These are phyloP conservation scores for Hortiboletus campestris DNA, from an alignment of 768 basidiomycete species.

Conservation along the genomic window DNA sequence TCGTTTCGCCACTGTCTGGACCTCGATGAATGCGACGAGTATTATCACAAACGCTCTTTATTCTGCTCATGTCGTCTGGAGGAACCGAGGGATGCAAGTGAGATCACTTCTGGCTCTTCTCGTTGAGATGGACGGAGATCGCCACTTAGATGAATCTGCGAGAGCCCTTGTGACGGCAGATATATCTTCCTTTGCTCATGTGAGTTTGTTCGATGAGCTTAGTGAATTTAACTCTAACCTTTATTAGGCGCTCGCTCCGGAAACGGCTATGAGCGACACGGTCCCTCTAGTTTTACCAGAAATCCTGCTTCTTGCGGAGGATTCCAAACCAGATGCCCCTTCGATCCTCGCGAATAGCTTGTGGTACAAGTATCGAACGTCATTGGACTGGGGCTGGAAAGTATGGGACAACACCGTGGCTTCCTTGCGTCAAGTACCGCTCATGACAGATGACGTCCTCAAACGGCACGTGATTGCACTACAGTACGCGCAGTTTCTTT, in stretches of 20 bases:
- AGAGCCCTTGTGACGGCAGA: constrained; percentile 63
- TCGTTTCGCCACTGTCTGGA: constrained; percentile 72
- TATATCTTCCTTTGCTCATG: constrained; percentile 59
- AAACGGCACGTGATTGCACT: constrained; percentile 53
- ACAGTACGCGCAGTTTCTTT: constrained; percentile 68
- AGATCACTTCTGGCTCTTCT: constrained; percentile 62
- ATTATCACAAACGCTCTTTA: constrained; percentile 59
- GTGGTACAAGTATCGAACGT: constrained; percentile 80
- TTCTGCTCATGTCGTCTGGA: constrained; percentile 60
- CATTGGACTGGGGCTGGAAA: constrained; percentile 74
- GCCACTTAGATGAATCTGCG: constrained; percentile 51
- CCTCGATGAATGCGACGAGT: constrained; percentile 64
- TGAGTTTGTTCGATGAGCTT: constrained; percentile 30
- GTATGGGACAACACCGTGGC: constrained; percentile 83
- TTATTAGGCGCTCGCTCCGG: constrained; percentile 41
- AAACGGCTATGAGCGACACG: constrained; percentile 29
- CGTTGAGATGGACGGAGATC: constrained; percentile 61
- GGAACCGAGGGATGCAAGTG: constrained; percentile 61
- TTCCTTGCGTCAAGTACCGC: constrained; percentile 66
- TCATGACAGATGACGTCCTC: constrained; percentile 47
- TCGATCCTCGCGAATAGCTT: constrained; percentile 70
- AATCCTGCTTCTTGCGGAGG: constrained; percentile 62
- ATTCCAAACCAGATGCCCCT: constrained; percentile 58
- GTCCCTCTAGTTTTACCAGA: constrained; percentile 51
- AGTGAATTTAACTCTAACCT: neutral